Base-by-base conservation (phyloP, 1,284 basidiomycete species). In the Ustilago xerochloae region DNA sequence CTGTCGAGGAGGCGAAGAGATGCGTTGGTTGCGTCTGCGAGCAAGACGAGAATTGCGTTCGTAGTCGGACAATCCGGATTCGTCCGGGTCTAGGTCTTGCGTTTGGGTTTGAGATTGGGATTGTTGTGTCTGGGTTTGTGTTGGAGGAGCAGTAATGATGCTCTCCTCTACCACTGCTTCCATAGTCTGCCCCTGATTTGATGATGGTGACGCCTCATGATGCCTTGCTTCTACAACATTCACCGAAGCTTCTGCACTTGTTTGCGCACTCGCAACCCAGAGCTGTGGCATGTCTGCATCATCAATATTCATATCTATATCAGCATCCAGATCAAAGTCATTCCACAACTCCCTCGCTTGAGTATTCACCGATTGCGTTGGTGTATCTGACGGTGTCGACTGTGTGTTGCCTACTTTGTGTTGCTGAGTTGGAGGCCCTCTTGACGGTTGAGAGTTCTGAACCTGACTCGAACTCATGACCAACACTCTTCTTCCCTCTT, bases 61-160 rank as follows among this genome's bases (percentile, higher is more conserved):
- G 65, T 68, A 68, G 55, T 68, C 65, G 0, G 65, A 68, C n/a
- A 68, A 39, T 1, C 59, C 55, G 6, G 55, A 63, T 41, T 68
- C 65, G 47, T 68, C 36, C 1, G 60, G 50, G 20, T 63, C 65
- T 16, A 54, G 18, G 8, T 67, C 54, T 4, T 55, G 62, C 6
- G 56, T 26, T 39, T 54, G 56, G 0, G 55, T 30, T 35, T 64
- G 55, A 4, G 39, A 50, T 22, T 48, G 55, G 13, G 33, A 26
- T 26, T 39, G 32, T 28, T 28, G 26, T 8, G 58, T 18, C 26
- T 45, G 0, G 6, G 39, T 12, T 9, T 22, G 18, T 32, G n/a
- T 28, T 33, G 32, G 4, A 33, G 32, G 32, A 9, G 0, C 32
- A 10, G 32, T 2, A 10, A 33, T 33, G 32, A 5, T 33, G 26